Base-by-base conservation (phyloP, 495 filamentous ascomycete species). In the Neurospora discreta region DNA sequence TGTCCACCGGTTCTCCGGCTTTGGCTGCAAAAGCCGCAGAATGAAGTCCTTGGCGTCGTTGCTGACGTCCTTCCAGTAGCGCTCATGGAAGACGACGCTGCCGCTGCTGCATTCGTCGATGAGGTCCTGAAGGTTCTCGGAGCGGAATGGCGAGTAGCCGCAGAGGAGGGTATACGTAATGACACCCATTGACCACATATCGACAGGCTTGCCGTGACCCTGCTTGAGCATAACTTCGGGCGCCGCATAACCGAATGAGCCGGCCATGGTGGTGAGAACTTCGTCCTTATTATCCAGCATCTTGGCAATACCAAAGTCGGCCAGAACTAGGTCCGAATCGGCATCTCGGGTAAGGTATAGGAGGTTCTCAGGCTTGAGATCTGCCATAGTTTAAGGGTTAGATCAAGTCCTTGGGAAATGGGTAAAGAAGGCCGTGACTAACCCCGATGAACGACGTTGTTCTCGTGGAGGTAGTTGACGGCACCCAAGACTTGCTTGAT, bases 161-260 rank as follows among this genome's bases (percentile, higher is more conserved):
- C 95, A 99, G 46, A 99, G 92, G n/a, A 99, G 87, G 18, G 96
- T 98, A 83, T 99, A 99, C 39, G 96, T 98, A 78, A 99, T 98
- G 75, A 99, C 95, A 74, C 95, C 95, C 76, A 99, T 85, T 10
- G 95, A 98, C 95, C 95, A 99, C 92, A 99, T 96, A 78, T 99
- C 95, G 39, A 98, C 95, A n/a, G 95, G 92, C 80, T 98, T 98
- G 77, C 96, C 95, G 79, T 99, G 95, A 43, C 96, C 95, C 75
- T 92, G 88, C 85, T 97, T 98, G 68, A 97, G 85, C 95, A 99
- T 99, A 60, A 99, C 94, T 79, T 99, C 95, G 9, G 95, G 95
- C 1, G 95, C 95, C 23, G 95, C 95, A 77, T 99, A 99, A 46
- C 95, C 95, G 80, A 99, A 98, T 3, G 96, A 98, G 41, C 95